Percentiles rank a stretch among this genome's conserved stretches.
Conservation (phyloP, 2,329 filamentous ascomycete species). For the Monosporascus sp. region DNA sequence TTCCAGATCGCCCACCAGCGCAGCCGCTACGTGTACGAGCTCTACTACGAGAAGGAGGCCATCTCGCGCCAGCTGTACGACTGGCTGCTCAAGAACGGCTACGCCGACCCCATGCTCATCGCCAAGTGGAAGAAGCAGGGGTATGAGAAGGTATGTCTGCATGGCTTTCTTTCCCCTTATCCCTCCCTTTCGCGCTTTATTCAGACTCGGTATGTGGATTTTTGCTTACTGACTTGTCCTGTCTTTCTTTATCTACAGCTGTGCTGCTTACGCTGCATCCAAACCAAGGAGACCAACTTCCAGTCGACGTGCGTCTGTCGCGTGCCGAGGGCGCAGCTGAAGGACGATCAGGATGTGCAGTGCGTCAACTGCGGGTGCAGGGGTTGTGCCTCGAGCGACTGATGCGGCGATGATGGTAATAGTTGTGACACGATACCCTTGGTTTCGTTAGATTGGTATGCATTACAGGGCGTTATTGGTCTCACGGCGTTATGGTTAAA, state of each 20-base stretch:
- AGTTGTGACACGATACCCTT: not conserved
- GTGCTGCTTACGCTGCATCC: slow-evolving; percentile 91
- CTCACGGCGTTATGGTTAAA: not conserved
- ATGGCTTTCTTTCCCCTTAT: not conserved
- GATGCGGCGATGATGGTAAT: slow-evolving; percentile 9
- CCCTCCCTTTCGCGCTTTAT: not conserved
- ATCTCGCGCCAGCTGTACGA: slow-evolving; percentile 91
- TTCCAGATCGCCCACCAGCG: slow-evolving; percentile 96
- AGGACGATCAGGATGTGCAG: slow-evolving; percentile 84
- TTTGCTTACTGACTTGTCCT: not conserved
- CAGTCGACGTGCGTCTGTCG: slow-evolving; percentile 96
- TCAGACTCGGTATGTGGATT: no score
- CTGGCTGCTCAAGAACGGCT: slow-evolving; percentile 93
- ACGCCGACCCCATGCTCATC: slow-evolving; percentile 91
- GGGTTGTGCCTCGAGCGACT: slow-evolving; percentile 85
- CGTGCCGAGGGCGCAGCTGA: slow-evolving; percentile 82
- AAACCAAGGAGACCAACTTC: slow-evolving; percentile 99
- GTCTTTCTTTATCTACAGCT: slow-evolving; percentile 48
- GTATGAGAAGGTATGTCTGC: slow-evolving; percentile 77
- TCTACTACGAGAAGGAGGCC: slow-evolving; percentile 97
- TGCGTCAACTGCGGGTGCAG: slow-evolving; percentile 94
- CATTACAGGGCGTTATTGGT: not conserved
- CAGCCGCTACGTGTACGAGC: slow-evolving; percentile 88
- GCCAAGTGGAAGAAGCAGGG: slow-evolving; percentile 99
- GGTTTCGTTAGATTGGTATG: not conserved